Base-by-base conservation (phyloP, 768 basidiomycete species). In the Pleurotus salmoneostramineus region DNA sequence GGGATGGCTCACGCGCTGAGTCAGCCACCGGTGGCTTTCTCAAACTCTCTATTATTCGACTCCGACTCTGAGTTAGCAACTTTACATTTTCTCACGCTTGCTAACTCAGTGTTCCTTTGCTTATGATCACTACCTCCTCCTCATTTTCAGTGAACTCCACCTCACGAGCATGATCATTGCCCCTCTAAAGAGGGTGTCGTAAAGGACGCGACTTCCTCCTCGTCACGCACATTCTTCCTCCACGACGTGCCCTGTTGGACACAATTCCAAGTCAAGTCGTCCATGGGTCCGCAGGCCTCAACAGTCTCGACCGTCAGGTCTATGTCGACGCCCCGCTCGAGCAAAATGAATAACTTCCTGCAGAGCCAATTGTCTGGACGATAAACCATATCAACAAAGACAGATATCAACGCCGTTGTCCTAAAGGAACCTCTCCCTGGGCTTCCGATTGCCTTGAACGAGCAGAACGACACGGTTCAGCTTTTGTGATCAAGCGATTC, bases 161-260 rank as follows among this genome's bases (percentile, higher is more conserved):
- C 61, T 69, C 1, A 59, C 63, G 31, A 43, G 61, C 2, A 58
- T 69, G 32, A 63, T 67, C 56, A 61, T 63, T 6, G 61, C 61
- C 5, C 55, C 49, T 8, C 21, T 27, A 27, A 27, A 62, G 63
- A 7, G 67, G 66, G 46, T 42, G 58, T 40, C 54, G 56, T n/a
- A 45, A 58, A 33, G 66, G 66, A 64, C 46, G 63, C 7, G 12
- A 37, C n/a, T 32, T 58, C 51, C 36, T 50, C 68, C 12, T 14
- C 10, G 6, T 45, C n/a, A 17, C 44, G 5, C 56, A 64, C 37
- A 56, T 69, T 54, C 33, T 46, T 33, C 62, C 65, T 8, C 52
- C 60, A 2, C 63, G 68, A 14, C 62, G 57, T 8, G 56, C 54
- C 15, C 64, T 69, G 14, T 62, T 69, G 60, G 58, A 12, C 62